Evolutionary conservation across 257 asterid species (phyloP).

Genomic region (Solanum lignicaule): DNA sequence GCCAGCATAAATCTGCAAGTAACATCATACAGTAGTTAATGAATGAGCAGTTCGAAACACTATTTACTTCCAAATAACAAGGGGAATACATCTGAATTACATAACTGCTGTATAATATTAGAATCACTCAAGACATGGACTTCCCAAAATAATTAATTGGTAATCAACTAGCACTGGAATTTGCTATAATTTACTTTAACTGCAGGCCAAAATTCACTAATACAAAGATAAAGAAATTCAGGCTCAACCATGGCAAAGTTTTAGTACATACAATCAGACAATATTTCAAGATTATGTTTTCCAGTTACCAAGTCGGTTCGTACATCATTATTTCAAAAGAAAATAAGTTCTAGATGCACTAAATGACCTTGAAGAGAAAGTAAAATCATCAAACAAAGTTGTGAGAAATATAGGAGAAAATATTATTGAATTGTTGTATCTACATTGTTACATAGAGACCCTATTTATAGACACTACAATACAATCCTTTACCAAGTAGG

Average conservation of each 20-base stretch:
- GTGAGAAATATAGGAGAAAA: neutral
- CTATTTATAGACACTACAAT: neutral
- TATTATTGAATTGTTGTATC: neutral
- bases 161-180: neutral
- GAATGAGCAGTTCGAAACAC: neutral
- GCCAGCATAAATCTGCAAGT: conserved; percentile 84
- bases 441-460: neutral
- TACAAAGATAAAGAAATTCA: neutral
- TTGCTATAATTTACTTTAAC: neutral
- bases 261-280: neutral
- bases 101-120: neutral
- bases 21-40: neutral
- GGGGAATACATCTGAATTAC: neutral
- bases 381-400: neutral
- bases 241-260: neutral
- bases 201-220: neutral
- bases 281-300: neutral
- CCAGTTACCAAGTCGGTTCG: neutral
- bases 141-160: neutral
- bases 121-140: neutral
- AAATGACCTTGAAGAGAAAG: neutral
- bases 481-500: neutral
- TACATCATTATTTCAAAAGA: neutral
- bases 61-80: neutral
- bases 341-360: neutral